Evolutionary conservation across 2,329 filamentous ascomycete genomes (phyloP), one percentile per base, ranked within the genome.

Genomic region (Aspergillus hortae): DNA sequence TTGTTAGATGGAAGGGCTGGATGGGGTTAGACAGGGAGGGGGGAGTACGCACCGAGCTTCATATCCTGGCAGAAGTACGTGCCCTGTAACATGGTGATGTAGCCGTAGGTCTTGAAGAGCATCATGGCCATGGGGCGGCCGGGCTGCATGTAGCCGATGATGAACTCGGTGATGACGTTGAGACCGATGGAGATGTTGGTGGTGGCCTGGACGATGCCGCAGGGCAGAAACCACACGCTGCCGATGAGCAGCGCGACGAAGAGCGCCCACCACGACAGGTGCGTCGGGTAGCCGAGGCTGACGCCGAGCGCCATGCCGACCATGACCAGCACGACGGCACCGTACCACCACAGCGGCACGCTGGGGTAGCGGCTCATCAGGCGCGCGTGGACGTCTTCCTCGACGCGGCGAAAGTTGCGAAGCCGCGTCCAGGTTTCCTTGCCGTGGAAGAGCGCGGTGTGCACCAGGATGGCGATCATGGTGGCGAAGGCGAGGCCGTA

Each of bases 71-170:
- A 75, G 66, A 87, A 87, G 66, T 81, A 84, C 46, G 87, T 74
- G 0, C 82, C 85, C 66, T 87, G 83, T 14, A 76, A 76, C 82
- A 87, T 86, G 70, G 78, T 83, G 51, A 88, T 81, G 65, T 87
- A 88, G 46, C 85, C 84, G 61, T 86, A 89, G 55, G 85, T 87
- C 70, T 89, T 89, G 75, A 89, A 89, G 73, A 89, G 80, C 86
- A 90, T 90, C 79, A 89, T 85, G 44, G 85, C 85, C 54, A 89
- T 76, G 1, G 87, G 86, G 3, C 79, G 79, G 23, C 87, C 87
- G 0, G 86, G 86, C 46, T 87, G 80, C 77, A 89, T 86, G 68
- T 89, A 89, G 5, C 87, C 87, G 54, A 87, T 80, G 54, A 90
- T 79, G 61, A 86, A 88, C 65, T 89, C 86, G n/a, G 85, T 87